A percentile compares a stretch with the other conserved stretches of the same genome.
Conservation (phyloP, 371 early-diverging fungal species). For the Syncephalastrum racemosum region DNA sequence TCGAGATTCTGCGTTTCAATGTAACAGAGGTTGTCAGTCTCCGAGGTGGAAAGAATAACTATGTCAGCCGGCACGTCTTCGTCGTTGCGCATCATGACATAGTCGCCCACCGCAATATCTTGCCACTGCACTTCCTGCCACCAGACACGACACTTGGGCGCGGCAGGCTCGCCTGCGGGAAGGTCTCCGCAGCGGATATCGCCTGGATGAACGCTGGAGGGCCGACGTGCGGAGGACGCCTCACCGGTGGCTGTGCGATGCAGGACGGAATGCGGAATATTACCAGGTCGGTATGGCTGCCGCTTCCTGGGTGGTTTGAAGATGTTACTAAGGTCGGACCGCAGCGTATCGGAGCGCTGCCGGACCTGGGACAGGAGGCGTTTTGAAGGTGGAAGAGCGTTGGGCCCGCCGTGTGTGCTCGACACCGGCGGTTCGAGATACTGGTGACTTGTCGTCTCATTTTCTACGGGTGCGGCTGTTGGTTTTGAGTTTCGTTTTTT, state of each 20-base stretch:
- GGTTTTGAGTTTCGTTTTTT: constrained; percentile 2
- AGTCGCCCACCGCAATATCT: constrained; percentile 89
- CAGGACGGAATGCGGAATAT: constrained; percentile 49
- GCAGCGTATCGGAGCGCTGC: constrained; percentile 42
- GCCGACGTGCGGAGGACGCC: constrained; percentile 7
- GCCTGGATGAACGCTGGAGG: constrained; percentile 16
- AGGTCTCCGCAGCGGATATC: constrained; percentile 16
- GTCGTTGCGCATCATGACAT: constrained; percentile 82
- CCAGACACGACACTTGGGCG: constrained; percentile 19
- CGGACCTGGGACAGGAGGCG: constrained; percentile 30
- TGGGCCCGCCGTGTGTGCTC: too few species aligned
- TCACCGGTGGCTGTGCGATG: constrained; percentile 27
- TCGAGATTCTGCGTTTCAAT: constrained; percentile 85
- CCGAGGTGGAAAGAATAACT: constrained; percentile 67
- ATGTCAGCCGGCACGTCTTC: constrained; percentile 92
- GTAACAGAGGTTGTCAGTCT: constrained; percentile 66
- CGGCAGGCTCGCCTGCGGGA: constrained; percentile 23
- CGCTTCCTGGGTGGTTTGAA: constrained; percentile 20
- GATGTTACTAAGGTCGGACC: constrained; percentile 37
- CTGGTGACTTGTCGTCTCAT: too few species aligned
- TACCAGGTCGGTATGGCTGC: constrained; percentile 42
- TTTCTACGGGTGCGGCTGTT: too few species aligned
- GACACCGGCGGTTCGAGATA: too few species aligned
- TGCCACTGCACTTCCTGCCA: constrained; percentile 72
- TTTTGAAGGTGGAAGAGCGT: too few species aligned